phyloP scores from a whole-genome alignment of 2,329 filamentous ascomycete species.

The Pseudogymnoascus sp. region DNA sequence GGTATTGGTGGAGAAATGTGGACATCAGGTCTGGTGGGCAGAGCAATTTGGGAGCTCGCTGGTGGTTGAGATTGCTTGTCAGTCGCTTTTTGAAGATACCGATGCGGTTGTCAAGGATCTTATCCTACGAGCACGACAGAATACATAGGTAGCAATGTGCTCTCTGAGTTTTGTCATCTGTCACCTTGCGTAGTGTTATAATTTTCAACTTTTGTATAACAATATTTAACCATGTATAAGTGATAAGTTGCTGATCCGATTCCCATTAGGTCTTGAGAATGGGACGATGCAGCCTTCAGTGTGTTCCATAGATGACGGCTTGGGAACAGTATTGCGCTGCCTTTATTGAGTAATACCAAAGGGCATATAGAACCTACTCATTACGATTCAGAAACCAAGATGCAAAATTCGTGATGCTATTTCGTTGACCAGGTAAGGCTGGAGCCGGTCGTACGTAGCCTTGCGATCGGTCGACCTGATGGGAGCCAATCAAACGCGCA shows the following conservation, averaged over 20 bases:
- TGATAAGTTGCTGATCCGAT: not conserved
- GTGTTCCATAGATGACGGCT: not conserved
- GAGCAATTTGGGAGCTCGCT: conserved; percentile 14
- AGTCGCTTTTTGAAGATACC: not conserved
- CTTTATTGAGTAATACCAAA: not conserved
- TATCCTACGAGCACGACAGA: not conserved
- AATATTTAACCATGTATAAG: no score
- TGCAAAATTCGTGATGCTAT: not conserved
- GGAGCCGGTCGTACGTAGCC: not conserved
- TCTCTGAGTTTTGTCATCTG: no score
- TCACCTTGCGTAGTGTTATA: not conserved
- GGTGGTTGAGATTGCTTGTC: conserved; percentile 15
- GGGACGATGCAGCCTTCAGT: not conserved
- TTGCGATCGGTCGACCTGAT: not conserved
- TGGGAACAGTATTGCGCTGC: not conserved
- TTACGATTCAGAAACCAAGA: not conserved
- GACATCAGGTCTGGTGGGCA: conserved; percentile 17
- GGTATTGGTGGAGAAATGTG: conserved; percentile 14
- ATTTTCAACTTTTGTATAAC: not conserved
- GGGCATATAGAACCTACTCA: not conserved
- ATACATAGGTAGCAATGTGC: not conserved
- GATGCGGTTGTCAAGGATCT: not conserved
- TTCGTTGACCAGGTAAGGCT: not conserved
- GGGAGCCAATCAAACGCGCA: not conserved
- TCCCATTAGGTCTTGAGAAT: not conserved